Conservation (phyloP, 2,329 filamentous ascomycete species). For the Hortaea werneckii region DNA sequence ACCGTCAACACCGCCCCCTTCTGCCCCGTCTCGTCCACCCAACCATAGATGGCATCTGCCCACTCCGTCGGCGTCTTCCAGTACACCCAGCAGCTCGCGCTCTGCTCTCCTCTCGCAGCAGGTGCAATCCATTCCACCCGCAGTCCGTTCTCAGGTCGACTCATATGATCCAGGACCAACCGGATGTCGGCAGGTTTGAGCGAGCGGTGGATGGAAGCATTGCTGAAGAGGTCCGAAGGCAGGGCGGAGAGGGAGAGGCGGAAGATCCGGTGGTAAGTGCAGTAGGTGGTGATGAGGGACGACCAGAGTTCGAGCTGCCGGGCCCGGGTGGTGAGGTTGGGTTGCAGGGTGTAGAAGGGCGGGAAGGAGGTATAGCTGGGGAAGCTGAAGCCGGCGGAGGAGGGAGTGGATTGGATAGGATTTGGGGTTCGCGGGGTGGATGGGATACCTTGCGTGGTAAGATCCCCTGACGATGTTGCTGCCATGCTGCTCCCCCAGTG, state of each 20-base stretch:
- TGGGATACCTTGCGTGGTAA: neutral
- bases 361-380: slow-evolving; percentile 59
- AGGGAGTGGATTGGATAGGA: slow-evolving; percentile 3
- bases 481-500: neutral
- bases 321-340: slow-evolving; percentile 61
- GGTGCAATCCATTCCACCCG: slow-evolving; percentile 50
- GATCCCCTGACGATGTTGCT: neutral
- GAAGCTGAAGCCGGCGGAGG: slow-evolving; percentile 26
- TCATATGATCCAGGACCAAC: slow-evolving; percentile 48
- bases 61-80: slow-evolving; percentile 87
- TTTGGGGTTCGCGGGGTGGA: neutral
- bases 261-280: slow-evolving; percentile 65
- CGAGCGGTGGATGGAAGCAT: slow-evolving; percentile 32
- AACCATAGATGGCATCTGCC: slow-evolving; percentile 66
- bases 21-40: slow-evolving; percentile 79
- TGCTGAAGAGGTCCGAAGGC: slow-evolving; percentile 40
- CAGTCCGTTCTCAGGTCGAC: slow-evolving; percentile 39
- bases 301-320: slow-evolving; percentile 79
- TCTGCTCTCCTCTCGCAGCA: slow-evolving; percentile 20
- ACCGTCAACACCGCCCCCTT: slow-evolving; percentile 82
- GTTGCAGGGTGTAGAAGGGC: slow-evolving; percentile 75
- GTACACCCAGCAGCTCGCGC: slow-evolving; percentile 59
- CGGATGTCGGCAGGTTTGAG: slow-evolving; percentile 44
- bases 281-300: slow-evolving; percentile 74
- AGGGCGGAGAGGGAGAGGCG: slow-evolving; percentile 57